Conservation (phyloP, 345 rosid genomes). For the Diplotaxis tenuifolia region DNA sequence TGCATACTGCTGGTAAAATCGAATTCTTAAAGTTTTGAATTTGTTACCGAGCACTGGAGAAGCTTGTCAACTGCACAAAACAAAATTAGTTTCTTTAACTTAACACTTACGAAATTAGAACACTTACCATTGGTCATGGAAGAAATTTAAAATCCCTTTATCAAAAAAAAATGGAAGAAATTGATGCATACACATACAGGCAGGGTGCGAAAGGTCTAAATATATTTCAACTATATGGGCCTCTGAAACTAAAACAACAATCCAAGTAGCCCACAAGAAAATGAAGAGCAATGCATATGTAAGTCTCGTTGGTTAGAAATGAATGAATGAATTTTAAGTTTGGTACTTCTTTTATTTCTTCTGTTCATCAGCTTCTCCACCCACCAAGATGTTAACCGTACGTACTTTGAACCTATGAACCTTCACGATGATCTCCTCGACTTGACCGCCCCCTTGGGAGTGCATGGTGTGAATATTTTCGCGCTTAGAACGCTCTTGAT, state of each 20-base stretch:
- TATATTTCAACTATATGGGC: not conserved
- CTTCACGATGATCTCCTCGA: conserved; percentile 16
- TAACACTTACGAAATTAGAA: not conserved
- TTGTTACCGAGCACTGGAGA: not conserved
- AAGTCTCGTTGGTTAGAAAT: not conserved
- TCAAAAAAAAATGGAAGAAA: not conserved
- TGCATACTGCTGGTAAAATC: not conserved
- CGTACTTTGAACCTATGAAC: conserved; percentile 40
- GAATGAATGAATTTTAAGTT: conserved; percentile 2
- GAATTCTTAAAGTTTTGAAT: not conserved
- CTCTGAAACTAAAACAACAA: not conserved
- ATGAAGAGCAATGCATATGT: not conserved
- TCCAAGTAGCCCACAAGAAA: not conserved
- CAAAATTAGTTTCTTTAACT: not conserved
- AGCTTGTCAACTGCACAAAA: not conserved
- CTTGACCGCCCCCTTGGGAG: conserved; percentile 27
- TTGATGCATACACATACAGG: not conserved
- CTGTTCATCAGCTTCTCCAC: conserved; percentile 18
- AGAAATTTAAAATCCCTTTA: too few species aligned
- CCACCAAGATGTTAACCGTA: conserved; percentile 29
- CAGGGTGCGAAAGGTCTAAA: not conserved
- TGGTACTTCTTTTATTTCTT: conserved; percentile 17
- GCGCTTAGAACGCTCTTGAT: not conserved
- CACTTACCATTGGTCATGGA: not conserved
- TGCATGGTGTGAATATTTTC: not conserved